phyloP scores from a whole-genome alignment of 1,284 basidiomycete species.

The Tylopilus sp. region DNA sequence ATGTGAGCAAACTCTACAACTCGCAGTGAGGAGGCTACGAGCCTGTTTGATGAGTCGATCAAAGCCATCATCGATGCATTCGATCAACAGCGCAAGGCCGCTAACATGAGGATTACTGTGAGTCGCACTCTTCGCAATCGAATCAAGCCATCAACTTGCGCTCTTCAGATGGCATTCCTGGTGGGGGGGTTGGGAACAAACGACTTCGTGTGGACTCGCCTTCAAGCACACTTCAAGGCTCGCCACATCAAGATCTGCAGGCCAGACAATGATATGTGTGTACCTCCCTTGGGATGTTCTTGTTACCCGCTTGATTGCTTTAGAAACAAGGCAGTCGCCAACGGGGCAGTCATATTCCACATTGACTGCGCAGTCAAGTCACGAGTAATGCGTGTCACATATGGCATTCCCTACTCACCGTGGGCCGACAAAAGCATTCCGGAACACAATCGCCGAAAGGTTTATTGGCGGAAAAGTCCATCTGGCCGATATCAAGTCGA shows the following conservation, averaged over 20 bases:
- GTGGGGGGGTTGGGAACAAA: neutral
- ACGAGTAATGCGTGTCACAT: conserved; percentile 37
- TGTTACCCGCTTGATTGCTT: neutral
- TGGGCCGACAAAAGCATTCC: conserved; percentile 1
- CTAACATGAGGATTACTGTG: neutral
- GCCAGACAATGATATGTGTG: conserved; percentile 32
- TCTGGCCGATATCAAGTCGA: neutral
- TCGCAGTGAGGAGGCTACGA: neutral
- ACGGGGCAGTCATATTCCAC: conserved; percentile 49
- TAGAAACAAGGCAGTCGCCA: conserved; percentile 45
- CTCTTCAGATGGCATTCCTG: conserved; percentile 11
- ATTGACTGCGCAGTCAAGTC: conserved; percentile 41
- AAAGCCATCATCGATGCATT: neutral
- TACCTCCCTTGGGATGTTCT: conserved; percentile 22
- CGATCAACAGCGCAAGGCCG: neutral
- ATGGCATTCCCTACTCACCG: neutral
- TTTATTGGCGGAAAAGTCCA: neutral
- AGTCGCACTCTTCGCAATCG: too few relatives aligned
- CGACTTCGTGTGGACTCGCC: conserved; percentile 24
- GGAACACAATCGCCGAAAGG: conserved; percentile 6
- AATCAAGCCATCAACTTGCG: neutral
- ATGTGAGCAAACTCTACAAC: neutral
- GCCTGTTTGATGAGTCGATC: neutral
- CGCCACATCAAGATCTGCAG: conserved; percentile 25
- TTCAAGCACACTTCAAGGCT: conserved; percentile 29